Base-by-base conservation (phyloP, 176 grass and related monocot species). In the Zizania latifolia region DNA sequence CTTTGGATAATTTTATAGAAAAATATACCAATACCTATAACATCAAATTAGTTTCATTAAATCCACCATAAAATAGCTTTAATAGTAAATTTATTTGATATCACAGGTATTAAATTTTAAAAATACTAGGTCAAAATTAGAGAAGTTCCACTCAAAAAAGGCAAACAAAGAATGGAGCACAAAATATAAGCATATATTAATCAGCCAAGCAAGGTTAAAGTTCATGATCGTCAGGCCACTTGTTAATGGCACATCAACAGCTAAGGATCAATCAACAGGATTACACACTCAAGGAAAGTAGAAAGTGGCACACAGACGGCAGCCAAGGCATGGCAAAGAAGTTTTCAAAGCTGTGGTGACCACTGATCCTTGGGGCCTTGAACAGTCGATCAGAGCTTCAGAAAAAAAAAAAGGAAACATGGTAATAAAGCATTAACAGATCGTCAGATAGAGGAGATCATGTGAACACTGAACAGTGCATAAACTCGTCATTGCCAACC, bases 391-490 rank as follows among this genome's bases (percentile, higher is more conserved):
- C 36, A 62, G 24, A 22, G 51, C 43, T 41, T 64, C 62, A 45
- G 71, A 10, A 56, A 51, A 34, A 17, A 53, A 53, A 51, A 34
- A 17, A 53, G 22, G 48, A 53, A 53, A 68, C 71, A 60, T 68
- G 38, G 62, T 16, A 57, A 82, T 82, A 39, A 33, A 71, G 40
- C 29, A 40, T 22, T 53, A 54, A 77, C 72, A 82, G 78, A 75
- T 31, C 27, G 72, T 82, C 79, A 78, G 79, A 65, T 45, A 72
- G 65, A 77, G 64, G 23, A 31, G 36, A 72, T 58, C 40, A 71
- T 58, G 64, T 82, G 79, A 78, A 72, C 31, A 72, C 57, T 82
- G 79, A 78, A 72, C 31, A 72, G 74, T 72, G 8, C 72, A 39
- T 50, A 37, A 77, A 32, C 71, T 66, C 19, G 48, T 58, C 23